Percentiles rank a stretch among this genome's conserved stretches.
Conservation (phyloP, 257 asterid species). For the Solanum piurae region DNA sequence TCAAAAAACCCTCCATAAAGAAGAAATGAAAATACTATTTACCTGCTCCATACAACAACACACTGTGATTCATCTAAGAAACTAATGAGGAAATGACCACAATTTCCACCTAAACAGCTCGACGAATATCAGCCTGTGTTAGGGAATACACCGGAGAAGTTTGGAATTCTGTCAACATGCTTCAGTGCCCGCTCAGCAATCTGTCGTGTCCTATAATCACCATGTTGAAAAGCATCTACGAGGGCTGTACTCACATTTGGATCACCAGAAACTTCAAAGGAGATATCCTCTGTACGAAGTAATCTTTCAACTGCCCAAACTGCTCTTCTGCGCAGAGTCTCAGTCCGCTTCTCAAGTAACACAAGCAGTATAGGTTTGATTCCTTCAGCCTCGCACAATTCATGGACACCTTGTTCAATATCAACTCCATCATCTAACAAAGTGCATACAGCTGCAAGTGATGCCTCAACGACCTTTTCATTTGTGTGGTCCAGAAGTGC, state of each 20-base stretch:
- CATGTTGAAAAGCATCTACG: slow-evolving; percentile 86
- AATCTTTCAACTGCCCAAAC: slow-evolving; percentile 93
- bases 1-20: slow-evolving; percentile 10
- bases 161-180: slow-evolving; percentile 81
- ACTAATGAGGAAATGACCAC: neutral
- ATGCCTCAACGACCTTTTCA: slow-evolving; percentile 79
- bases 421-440: slow-evolving; percentile 75
- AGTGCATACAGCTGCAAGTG: slow-evolving; percentile 78
- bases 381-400: slow-evolving; percentile 60
- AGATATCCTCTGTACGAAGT: slow-evolving; percentile 55
- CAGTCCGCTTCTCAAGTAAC: slow-evolving; percentile 72
- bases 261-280: slow-evolving; percentile 51
- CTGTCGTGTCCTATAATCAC: slow-evolving; percentile 75
- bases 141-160: slow-evolving; percentile 78
- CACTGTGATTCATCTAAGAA: neutral
- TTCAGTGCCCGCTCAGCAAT: slow-evolving; percentile 82
- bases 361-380: slow-evolving; percentile 57
- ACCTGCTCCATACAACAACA: slow-evolving; percentile 20
- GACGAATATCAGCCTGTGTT: slow-evolving; percentile 19
- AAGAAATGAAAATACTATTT: slow-evolving; percentile 14
- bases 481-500: slow-evolving; percentile 80
- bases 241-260: slow-evolving; percentile 78
- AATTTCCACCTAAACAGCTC: neutral
- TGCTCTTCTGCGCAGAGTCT: slow-evolving; percentile 52
- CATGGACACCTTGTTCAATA: slow-evolving; percentile 63